phyloP scores from a whole-genome alignment of 2,329 filamentous ascomycete species.

The Xylariales sp. region DNA sequence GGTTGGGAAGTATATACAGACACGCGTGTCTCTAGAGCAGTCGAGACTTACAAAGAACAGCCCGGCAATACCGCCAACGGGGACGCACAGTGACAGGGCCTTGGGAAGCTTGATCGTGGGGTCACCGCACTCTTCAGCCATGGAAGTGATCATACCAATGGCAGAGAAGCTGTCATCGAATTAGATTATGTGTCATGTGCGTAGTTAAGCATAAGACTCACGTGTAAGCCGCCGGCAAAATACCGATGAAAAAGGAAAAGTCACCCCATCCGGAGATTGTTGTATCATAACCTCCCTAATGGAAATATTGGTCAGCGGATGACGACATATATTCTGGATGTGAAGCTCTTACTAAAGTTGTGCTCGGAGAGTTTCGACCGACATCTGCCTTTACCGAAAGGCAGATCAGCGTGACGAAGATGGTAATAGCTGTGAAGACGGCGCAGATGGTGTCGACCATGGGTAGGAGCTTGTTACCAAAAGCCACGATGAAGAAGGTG shows the following conservation, averaged over 20 bases:
- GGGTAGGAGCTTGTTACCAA: slow-evolving; percentile 53
- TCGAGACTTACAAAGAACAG: slow-evolving; percentile 41
- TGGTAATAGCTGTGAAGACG: slow-evolving; percentile 49
- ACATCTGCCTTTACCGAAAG: slow-evolving; percentile 49
- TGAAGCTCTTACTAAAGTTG: slow-evolving; percentile 36
- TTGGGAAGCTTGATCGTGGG: slow-evolving; percentile 47
- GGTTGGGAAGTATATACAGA: slow-evolving; percentile 1
- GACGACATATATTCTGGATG: no score
- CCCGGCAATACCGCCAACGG: slow-evolving; percentile 48
- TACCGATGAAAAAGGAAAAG: slow-evolving; percentile 60
- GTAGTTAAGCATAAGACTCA: slow-evolving; percentile 12
- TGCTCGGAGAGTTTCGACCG: slow-evolving; percentile 45
- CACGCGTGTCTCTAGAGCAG: not conserved
- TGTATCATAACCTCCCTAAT: slow-evolving; percentile 48
- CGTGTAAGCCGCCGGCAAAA: slow-evolving; percentile 54
- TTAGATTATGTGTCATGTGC: no score
- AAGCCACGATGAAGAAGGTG: slow-evolving; percentile 51
- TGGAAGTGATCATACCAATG: slow-evolving; percentile 58
- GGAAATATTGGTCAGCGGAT: not conserved
- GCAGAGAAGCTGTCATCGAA: slow-evolving; percentile 41
- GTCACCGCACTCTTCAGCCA: slow-evolving; percentile 56
- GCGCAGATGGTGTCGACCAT: slow-evolving; percentile 55
- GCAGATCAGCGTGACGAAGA: slow-evolving; percentile 52
- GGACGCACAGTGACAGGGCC: slow-evolving; percentile 46
- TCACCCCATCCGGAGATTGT: slow-evolving; percentile 52